Base-by-base conservation (phyloP, 306 rosid genomes). In the Pterocarpus macrocarpus region DNA sequence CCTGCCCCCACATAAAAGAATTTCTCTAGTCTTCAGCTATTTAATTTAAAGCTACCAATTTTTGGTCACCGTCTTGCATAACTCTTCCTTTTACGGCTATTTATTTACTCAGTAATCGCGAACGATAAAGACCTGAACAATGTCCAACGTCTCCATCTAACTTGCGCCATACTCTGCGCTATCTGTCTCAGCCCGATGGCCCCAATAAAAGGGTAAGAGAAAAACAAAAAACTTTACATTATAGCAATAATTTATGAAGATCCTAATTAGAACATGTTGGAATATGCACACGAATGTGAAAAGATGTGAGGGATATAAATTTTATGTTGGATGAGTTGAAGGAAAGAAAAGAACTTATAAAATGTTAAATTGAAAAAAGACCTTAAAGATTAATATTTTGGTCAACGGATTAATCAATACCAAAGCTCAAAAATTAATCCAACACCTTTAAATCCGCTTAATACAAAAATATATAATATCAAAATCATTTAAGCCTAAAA, bases 71-170 rank as follows among this genome's bases (percentile, higher is more conserved):
- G 56, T 33, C 30, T 44, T 15, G 3, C 56, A 1, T 44, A 32
- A 12, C 36, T 16, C 47, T 43, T 4, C 12, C 33, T 61, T 62
- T 62, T 35, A 30, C 8, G 33, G 65, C 28, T 63, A 4, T 22
- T 30, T 63, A 49, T 61, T 49, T 41, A 44, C 13, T 16, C 64
- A 13, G 50, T 61, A 71, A 45, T 80, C 12, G 52, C 22, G 44
- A 52, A 10, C 16, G 8, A 50, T 15, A 35, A 8, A 63, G n/a
- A 38, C 52, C n/a, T 43, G 28, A 61, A 77, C 41, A 55, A 58
- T 55, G 35, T 39, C 50, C 68, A 22, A 15, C 6, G 39, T 28
- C 76, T 56, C 64, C 63, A 77, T 34, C 76, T 0, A 69, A 49
- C 43, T 50, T 8, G 67, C 74, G 45, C 33, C 58, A 67, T 22